Base-by-base conservation (phyloP, 371 early-diverging fungal species). In the Blakeslea trispora region DNA sequence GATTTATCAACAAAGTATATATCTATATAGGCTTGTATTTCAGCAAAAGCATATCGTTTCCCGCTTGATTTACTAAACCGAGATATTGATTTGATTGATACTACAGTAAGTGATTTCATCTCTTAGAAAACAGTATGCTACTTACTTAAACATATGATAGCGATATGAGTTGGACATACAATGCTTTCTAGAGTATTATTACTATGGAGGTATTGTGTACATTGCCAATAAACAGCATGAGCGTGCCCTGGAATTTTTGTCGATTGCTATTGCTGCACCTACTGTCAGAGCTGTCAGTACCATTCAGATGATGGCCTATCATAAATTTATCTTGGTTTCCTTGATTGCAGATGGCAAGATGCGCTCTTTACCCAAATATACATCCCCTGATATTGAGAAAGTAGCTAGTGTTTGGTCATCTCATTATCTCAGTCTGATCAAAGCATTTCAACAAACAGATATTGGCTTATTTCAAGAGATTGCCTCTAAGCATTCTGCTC, bases 271-370 rank as follows among this genome's bases (percentile, higher is more conserved):
- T 10, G 81, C 91, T 24, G 82, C 90, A 5, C 88, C 86, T 13
- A 76, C 82, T 5, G 72, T 78, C 39, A 80, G 76, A 17, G 71
- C 79, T 1, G 45, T 72, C 17, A 90, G 91, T 45, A 79, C 80
- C n/a, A 91, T 94, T 48, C 91, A 91, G 63, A 61, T 92, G 14
- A 89, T 89, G 55, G 86, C 91, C 0, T 85, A 87, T 80, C 88
- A 88, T 47, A 88, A 88, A 50, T 86, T 66, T 57, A 61, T 84
- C 6, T 72, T 93, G 23, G 78, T 81, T 13, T 84, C 84, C 8
- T 68, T 91, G 43, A 79, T 91, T 19, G 67, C 68, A 3, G 50
- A 82, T 28, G 91, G 91, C 19, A 64, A 68, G 46, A 70, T 84
- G 58, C 50, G 63, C 0, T 14, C 70, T 1, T 61, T 90, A 45